phyloP scores from a whole-genome alignment of 768 basidiomycete species.

The Kwoniella botswanensis region DNA sequence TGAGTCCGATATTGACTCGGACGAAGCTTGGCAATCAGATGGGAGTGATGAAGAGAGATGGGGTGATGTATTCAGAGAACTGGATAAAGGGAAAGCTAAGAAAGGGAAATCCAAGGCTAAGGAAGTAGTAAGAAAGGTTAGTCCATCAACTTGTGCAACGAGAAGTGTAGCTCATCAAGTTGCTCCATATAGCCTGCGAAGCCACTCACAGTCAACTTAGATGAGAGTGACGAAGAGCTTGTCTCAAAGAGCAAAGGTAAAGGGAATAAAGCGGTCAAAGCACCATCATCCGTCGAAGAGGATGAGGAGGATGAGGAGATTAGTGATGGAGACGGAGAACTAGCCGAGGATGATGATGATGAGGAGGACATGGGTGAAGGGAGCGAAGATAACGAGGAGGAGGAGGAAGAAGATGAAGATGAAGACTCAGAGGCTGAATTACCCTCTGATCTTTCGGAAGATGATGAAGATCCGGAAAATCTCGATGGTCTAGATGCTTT shows the following conservation, averaged over 20 bases:
- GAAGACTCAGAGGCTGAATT: constrained; percentile 61
- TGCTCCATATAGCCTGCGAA: constrained; percentile 36
- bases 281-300: constrained; percentile 22
- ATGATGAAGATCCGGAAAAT: constrained; percentile 56
- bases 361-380: constrained; percentile 57
- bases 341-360: constrained; percentile 35
- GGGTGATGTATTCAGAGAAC: constrained; percentile 56
- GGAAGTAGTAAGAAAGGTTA: constrained; percentile 50
- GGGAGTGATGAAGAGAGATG: constrained; percentile 58
- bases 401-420: constrained; percentile 26
- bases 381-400: constrained; percentile 61
- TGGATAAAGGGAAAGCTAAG: constrained; percentile 44
- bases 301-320: constrained; percentile 35
- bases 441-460: constrained; percentile 60
- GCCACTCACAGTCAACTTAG: constrained; percentile 57
- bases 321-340: constrained; percentile 38
- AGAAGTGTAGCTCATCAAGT: too few species aligned
- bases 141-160: not conserved
- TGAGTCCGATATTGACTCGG: constrained; percentile 58
- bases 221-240: constrained; percentile 63
- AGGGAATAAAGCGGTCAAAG: constrained; percentile 46
- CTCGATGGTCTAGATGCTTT: constrained; percentile 74
- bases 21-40: constrained; percentile 59
- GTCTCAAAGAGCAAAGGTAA: constrained; percentile 47
- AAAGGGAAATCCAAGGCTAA: constrained; percentile 43